These are phyloP conservation scores for Penicillium pulvis DNA, from an alignment of 495 filamentous ascomycete genomes.

Conservation along the genomic window DNA sequence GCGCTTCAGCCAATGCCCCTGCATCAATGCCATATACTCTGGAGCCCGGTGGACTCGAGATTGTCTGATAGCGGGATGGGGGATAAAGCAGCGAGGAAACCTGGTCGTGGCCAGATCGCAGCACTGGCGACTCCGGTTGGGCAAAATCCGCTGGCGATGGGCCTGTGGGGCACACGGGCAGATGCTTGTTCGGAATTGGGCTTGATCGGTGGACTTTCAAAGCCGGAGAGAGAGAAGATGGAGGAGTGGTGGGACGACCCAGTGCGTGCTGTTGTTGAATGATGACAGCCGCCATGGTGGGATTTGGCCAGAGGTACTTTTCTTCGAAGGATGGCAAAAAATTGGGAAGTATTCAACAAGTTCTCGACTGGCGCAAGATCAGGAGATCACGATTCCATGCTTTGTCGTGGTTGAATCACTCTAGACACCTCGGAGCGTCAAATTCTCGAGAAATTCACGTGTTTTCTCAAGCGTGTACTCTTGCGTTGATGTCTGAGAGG, in stretches of 20 bases:
- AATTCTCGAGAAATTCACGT: background rate
- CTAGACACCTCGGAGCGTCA: background rate
- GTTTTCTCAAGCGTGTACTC: background rate
- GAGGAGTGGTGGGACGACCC: slow-evolving; percentile 50
- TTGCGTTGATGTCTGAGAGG: background rate
- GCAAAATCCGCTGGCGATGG: slow-evolving; percentile 59
- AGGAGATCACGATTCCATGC: slow-evolving; percentile 18
- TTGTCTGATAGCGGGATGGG: slow-evolving; percentile 56
- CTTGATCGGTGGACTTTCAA: slow-evolving; percentile 47
- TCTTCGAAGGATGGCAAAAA: slow-evolving; percentile 6
- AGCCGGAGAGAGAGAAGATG: slow-evolving; percentile 38
- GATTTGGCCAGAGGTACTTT: background rate
- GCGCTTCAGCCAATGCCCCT: slow-evolving; percentile 64
- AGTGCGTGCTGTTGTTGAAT: slow-evolving; percentile 51
- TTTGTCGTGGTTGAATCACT: background rate
- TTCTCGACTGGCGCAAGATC: slow-evolving; percentile 7
- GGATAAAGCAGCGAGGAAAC: slow-evolving; percentile 74
- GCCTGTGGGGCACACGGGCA: slow-evolving; percentile 81
- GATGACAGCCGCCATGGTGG: slow-evolving; percentile 53
- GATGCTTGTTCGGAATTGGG: slow-evolving; percentile 86
- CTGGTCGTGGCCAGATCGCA: slow-evolving; percentile 42
- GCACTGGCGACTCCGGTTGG: slow-evolving; percentile 48
- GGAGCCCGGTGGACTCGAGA: slow-evolving; percentile 52
- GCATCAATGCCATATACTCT: slow-evolving; percentile 75
- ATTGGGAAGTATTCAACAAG: background rate